phyloP scores from a whole-genome alignment of 164 flowering plant species.

The Tetracentron sinense region DNA sequence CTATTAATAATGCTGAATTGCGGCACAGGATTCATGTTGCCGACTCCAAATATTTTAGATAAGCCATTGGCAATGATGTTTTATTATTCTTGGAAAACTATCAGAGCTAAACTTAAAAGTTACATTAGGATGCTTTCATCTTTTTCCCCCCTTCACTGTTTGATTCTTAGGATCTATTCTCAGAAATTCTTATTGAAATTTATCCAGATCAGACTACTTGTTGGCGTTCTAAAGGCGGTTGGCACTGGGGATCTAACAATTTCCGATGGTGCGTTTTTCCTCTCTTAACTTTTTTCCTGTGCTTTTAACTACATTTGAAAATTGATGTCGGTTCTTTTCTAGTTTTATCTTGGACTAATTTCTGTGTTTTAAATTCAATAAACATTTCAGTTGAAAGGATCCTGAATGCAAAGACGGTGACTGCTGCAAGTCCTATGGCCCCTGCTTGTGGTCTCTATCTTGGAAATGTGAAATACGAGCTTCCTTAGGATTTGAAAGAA shows the following conservation, averaged over 20 bases:
- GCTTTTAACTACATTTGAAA: neutral
- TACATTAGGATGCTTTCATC: neutral
- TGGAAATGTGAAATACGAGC: slow-evolving; percentile 76
- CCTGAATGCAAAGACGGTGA: slow-evolving; percentile 65
- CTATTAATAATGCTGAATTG: too few relatives aligned
- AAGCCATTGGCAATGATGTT: too few relatives aligned
- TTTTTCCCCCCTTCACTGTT: neutral
- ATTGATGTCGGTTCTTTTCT: too few relatives aligned
- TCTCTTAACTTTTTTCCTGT: neutral
- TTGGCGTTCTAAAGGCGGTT: slow-evolving; percentile 79
- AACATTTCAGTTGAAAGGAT: slow-evolving; percentile 65
- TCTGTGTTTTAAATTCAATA: neutral
- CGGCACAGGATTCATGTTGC: too few relatives aligned
- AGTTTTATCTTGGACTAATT: too few relatives aligned
- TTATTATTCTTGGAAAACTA: too few relatives aligned
- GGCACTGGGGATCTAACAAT: slow-evolving; percentile 72
- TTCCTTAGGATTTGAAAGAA: slow-evolving; percentile 29
- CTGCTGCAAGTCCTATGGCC: slow-evolving; percentile 87
- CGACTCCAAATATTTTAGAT: too few relatives aligned
- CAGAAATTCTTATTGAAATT: neutral
- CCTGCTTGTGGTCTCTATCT: slow-evolving; percentile 94
- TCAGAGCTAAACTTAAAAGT: neutral
- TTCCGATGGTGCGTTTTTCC: slow-evolving; percentile 55
- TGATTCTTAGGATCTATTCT: neutral
- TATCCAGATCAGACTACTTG: slow-evolving; percentile 81